phyloP scores from a whole-genome alignment of 192 early-diverging fungal species.

The Coemansia sp. region DNA sequence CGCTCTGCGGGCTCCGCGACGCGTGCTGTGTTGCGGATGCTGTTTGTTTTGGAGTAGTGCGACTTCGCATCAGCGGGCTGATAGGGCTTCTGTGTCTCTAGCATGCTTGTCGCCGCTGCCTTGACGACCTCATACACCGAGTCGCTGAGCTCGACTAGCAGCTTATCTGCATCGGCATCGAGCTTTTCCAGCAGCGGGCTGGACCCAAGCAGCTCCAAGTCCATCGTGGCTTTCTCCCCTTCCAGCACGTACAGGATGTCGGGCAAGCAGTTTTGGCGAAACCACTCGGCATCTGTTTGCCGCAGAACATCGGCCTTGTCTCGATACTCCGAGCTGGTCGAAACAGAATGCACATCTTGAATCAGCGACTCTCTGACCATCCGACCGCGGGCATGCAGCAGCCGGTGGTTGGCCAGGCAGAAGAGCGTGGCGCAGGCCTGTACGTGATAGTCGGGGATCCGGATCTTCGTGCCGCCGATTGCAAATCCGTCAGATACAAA shows the following conservation, averaged over 20 bases:
- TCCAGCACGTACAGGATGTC: slow-evolving; percentile 44
- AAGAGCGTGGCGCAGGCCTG: slow-evolving; percentile 47
- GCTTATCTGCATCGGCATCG: slow-evolving; percentile 29
- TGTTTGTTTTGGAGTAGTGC: not conserved
- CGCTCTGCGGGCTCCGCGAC: not conserved
- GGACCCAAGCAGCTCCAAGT: slow-evolving; percentile 43
- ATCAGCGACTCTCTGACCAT: slow-evolving; percentile 26
- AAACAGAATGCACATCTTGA: slow-evolving; percentile 28
- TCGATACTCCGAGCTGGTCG: not conserved
- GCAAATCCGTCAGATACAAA: slow-evolving; percentile 40
- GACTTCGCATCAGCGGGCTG: not conserved
- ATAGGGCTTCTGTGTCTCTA: not conserved
- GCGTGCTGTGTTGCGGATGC: not conserved
- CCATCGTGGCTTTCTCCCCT: slow-evolving; percentile 20
- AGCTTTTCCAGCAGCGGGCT: slow-evolving; percentile 36
- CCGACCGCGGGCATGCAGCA: slow-evolving; percentile 26
- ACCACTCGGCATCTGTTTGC: slow-evolving; percentile 46
- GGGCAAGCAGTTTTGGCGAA: slow-evolving; percentile 48
- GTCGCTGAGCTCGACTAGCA: slow-evolving; percentile 36
- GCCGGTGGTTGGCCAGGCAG: slow-evolving; percentile 37
- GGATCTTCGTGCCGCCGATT: slow-evolving; percentile 29
- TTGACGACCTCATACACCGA: slow-evolving; percentile 30
- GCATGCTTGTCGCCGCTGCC: slow-evolving; percentile 6
- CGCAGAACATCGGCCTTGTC: not conserved
- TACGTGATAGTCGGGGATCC: slow-evolving; percentile 42